Base-by-base conservation (phyloP, 169 alveolate species). In the Besnoitia besnoiti region DNA sequence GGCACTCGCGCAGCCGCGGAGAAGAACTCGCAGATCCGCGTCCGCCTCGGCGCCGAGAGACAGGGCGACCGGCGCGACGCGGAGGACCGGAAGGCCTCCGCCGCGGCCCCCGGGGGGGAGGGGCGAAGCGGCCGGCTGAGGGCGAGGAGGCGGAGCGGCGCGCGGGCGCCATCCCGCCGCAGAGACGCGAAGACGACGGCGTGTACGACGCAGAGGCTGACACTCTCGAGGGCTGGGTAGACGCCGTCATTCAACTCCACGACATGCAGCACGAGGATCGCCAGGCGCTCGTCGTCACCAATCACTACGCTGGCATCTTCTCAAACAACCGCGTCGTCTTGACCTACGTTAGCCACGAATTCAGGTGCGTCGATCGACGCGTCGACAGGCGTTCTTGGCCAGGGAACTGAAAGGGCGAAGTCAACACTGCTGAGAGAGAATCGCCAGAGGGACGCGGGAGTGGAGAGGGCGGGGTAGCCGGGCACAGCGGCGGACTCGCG, bases 251-350 rank as follows among this genome's bases (percentile, higher is more conserved):
- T 3, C 90, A 77, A 47, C 90, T 90, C n/a, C 93, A 90, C 50
- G 93, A 90, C 47, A 46, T 90, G 33, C 51, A 49, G 0, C 35
- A 39, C 24, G 37, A 24, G 21, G 44, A 77, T 5, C 37, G 84
- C 4, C 93, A 90, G 67, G 85, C 90, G 0, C 87, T 84, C 0
- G 90, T 90, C 73, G 62, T 47, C 59, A 51, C 73, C 24, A 90
- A 90, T 42, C 93, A 90, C 40, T 90, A 61, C 84, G 39, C 90
- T 14, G 93, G 85, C 19, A 8, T 90, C 84, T 85, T 90, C 84
- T 19, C 85, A 33, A 33, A 39, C 62, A 33, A 77, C 19, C 49
- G 90, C n/a, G 90, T 42, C 21, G 49, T 79, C 14, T 42, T 90
- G 5, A 90, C 93, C 44, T 12, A 37, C 67, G 46, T 37, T 27